Percentiles rank a stretch among this genome's conserved stretches.
phyloP scores from a whole-genome alignment of 1,284 basidiomycete genomes.

The Microbotryum violaceum region DNA sequence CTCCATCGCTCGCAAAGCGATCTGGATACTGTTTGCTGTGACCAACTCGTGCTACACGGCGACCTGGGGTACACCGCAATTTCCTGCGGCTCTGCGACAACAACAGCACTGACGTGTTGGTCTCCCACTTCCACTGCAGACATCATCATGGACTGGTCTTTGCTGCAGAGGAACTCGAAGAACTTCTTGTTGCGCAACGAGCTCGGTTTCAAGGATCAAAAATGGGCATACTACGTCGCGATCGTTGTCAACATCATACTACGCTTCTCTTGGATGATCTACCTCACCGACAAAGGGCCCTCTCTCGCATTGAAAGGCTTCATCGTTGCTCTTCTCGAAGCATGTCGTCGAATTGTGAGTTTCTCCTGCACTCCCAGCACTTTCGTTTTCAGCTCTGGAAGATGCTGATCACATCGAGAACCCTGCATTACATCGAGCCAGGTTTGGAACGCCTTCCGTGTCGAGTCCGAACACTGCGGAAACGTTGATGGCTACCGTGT shows the following conservation, averaged over 20 bases:
- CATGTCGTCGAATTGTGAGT: too few species aligned
- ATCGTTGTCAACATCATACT: conserved; percentile 27
- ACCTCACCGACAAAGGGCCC: conserved; percentile 17
- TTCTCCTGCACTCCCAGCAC: too few species aligned
- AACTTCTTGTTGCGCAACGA: conserved; percentile 30
- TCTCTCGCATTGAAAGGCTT: conserved; percentile 16
- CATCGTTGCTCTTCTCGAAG: conserved; percentile 26
- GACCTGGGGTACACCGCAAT: conserved; percentile 15
- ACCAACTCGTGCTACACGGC: conserved; percentile 18
- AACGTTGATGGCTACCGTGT: conserved; percentile 32
- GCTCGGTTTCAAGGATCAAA: conserved; percentile 31
- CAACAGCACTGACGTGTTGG: not conserved
- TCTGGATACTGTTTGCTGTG: conserved; percentile 26
- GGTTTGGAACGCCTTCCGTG: conserved; percentile 29
- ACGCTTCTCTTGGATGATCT: conserved; percentile 33
- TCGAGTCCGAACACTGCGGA: conserved; percentile 34
- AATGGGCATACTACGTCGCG: conserved; percentile 34
- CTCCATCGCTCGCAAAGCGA: conserved; percentile 12
- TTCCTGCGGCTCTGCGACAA: too few species aligned
- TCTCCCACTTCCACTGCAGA: conserved; percentile 8
- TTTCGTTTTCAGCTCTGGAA: conserved; percentile 7
- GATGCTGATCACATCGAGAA: not conserved
- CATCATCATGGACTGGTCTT: conserved; percentile 35
- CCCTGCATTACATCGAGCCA: not conserved
- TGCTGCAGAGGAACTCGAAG: conserved; percentile 24